These are phyloP conservation scores for Russula lepida DNA, from an alignment of 768 basidiomycete genomes.

Conservation along the genomic window DNA sequence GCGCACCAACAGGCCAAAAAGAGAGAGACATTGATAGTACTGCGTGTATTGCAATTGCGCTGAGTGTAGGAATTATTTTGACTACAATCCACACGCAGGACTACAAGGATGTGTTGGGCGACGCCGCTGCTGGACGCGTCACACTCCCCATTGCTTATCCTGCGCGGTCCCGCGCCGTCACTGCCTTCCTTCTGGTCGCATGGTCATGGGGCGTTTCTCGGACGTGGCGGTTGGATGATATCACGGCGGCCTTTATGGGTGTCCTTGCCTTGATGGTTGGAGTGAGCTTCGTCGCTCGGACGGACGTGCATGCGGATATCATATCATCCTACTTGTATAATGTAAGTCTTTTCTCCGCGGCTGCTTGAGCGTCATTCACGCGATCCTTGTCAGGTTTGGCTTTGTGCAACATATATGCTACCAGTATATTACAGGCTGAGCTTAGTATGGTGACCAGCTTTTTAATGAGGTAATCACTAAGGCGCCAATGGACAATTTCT, in stretches of 20 bases:
- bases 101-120: conserved; percentile 38
- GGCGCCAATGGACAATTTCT: neutral
- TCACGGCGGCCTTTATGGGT: conserved; percentile 26
- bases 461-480: neutral
- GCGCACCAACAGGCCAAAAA: neutral
- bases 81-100: conserved; percentile 45
- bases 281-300: conserved; percentile 11
- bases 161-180: conserved; percentile 26
- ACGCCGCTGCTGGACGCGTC: conserved; percentile 30
- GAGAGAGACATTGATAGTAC: conserved; percentile 24
- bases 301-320: conserved; percentile 12
- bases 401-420: conserved; percentile 18
- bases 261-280: conserved; percentile 30
- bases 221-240: conserved; percentile 31
- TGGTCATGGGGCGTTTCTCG: conserved; percentile 33
- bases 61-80: conserved; percentile 33
- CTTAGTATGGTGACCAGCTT: neutral
- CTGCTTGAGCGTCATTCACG: neutral
- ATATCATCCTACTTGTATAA: conserved; percentile 22
- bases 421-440: conserved; percentile 16
- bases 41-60: conserved; percentile 27
- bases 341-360: neutral
- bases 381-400: conserved; percentile 11
- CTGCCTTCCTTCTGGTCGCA: conserved; percentile 29
- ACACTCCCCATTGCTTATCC: conserved; percentile 42